These are phyloP conservation scores for Cucumis cinereus DNA, from an alignment of 306 rosid species.

Conservation along the genomic window DNA sequence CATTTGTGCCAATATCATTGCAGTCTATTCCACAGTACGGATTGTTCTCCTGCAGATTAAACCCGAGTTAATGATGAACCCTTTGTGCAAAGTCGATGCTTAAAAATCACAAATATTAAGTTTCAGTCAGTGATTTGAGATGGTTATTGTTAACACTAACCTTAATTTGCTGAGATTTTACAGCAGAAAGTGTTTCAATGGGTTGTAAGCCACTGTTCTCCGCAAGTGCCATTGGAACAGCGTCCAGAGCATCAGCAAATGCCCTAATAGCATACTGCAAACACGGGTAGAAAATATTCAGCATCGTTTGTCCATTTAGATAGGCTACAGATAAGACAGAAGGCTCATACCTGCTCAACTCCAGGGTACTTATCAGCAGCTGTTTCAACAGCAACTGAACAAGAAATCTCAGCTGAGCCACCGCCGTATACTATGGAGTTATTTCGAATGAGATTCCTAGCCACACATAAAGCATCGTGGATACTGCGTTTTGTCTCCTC, in stretches of 20 bases:
- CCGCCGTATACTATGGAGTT: conserved; percentile 97
- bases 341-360: conserved; percentile 69
- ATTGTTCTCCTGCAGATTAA: conserved; percentile 53
- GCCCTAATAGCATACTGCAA: conserved; percentile 94
- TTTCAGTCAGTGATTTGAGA: not conserved
- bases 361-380: conserved; percentile 90
- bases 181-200: conserved; percentile 84
- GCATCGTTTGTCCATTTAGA: not conserved
- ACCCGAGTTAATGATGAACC: not conserved
- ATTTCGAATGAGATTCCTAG: conserved; percentile 96
- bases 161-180: conserved; percentile 91
- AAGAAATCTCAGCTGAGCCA: conserved; percentile 86
- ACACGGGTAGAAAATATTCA: not conserved
- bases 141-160: conserved; percentile 19
- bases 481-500: conserved; percentile 98
- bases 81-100: not conserved
- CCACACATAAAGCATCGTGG: conserved; percentile 92
- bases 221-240: conserved; percentile 94
- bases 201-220: conserved; percentile 98
- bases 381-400: conserved; percentile 82
- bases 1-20: conserved; percentile 83
- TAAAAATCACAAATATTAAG: not conserved
- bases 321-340: not conserved
- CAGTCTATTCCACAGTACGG: conserved; percentile 77
- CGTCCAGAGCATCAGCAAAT: conserved; percentile 84